Base-by-base conservation (phyloP, 768 basidiomycete genomes). In the Tephrocybe sp. region DNA sequence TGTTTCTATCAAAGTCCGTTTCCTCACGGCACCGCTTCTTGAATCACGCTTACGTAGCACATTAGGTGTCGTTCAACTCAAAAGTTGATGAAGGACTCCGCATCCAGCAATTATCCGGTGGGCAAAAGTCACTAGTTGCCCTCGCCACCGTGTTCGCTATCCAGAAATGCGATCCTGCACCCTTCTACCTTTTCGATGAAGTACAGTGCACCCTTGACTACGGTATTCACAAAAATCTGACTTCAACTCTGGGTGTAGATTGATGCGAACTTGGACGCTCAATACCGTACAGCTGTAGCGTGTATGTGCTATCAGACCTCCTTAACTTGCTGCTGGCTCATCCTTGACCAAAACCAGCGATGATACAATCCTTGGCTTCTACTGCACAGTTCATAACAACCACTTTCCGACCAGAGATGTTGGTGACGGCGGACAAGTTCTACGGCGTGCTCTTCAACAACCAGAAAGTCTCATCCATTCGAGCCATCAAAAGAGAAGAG, bases 181-280 rank as follows among this genome's bases (percentile, higher is more conserved):
- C 97, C 1, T 99, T 99, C 74, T 98, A 98, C 68, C 78, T 99
- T n/a, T 98, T 99, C 61, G 97, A 99, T 65, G 97, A 98, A 76
- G 88, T 86, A 54, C 20, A 58, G 55, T 26, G 18, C 15, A 30
- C 34, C 28, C 24, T 11, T 44, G 12, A 18, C 15, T 17, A 45
- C 12, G 43, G 45, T 18, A 43, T 41, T 15, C 15, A 24, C 30
- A 30, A 15, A 50, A 49, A 42, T 28, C 41, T 28, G 37, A 39
- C 34, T 15, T 11, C 23, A 8, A 23, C 9, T 39, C 28, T 11
- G n/a, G n/a, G 15, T 33, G 15, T 44, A 89, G 87, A 98, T 99
- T 63, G 97, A 99, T 63, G 97, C 97, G 47, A 98, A 98, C 62
- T 77, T 99, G 41, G 96, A 98, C 59, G 94, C 95, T 4, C 94